Percentiles rank a stretch among this genome's conserved stretches.
These are phyloP conservation scores for Bullera alba DNA, from an alignment of 768 basidiomycete genomes.

Conservation along the genomic window DNA sequence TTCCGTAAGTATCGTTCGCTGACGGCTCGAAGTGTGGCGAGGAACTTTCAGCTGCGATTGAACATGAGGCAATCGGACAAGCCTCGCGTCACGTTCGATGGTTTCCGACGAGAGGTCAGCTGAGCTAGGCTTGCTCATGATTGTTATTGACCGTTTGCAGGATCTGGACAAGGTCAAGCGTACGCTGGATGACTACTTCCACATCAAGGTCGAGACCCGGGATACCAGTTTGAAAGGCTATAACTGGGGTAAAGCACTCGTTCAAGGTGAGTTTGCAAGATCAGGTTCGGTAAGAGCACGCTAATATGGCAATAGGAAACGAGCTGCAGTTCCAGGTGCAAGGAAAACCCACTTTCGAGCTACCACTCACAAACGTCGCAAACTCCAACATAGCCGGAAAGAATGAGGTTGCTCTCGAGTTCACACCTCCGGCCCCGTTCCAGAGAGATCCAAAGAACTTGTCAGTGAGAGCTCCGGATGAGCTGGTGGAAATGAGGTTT, in stretches of 20 bases:
- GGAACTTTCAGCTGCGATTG: slow-evolving; percentile 81
- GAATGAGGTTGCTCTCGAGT: slow-evolving; percentile 98
- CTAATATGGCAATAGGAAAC: slow-evolving; percentile 55
- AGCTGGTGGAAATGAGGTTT: slow-evolving; percentile 93
- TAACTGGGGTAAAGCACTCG: slow-evolving; percentile 97
- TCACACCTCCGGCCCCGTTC: slow-evolving; percentile 46
- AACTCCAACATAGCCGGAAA: slow-evolving; percentile 97
- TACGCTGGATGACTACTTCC: slow-evolving; percentile 80
- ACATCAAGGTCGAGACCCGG: slow-evolving; percentile 71
- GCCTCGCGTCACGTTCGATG: slow-evolving; percentile 80
- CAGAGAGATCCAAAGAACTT: slow-evolving; percentile 21
- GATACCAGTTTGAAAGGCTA: slow-evolving; percentile 89
- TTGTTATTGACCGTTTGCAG: slow-evolving; percentile 47
- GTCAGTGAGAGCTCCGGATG: slow-evolving; percentile 56
- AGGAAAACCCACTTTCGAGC: slow-evolving; percentile 78
- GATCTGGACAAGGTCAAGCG: slow-evolving; percentile 81
- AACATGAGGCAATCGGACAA: slow-evolving; percentile 60
- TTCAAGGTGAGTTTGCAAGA: slow-evolving; percentile 60
- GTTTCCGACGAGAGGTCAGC: slow-evolving; percentile 76
- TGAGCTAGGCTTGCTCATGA: not conserved
- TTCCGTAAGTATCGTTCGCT: not conserved
- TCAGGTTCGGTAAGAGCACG: not conserved
- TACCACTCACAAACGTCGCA: slow-evolving; percentile 76
- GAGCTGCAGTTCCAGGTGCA: slow-evolving; percentile 87
- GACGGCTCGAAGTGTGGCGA: slow-evolving; percentile 56